Evolutionary conservation across 2,329 filamentous ascomycete species (phyloP), one percentile per base, ranked within the genome.

Genomic region (Aspergillus flavus): DNA sequence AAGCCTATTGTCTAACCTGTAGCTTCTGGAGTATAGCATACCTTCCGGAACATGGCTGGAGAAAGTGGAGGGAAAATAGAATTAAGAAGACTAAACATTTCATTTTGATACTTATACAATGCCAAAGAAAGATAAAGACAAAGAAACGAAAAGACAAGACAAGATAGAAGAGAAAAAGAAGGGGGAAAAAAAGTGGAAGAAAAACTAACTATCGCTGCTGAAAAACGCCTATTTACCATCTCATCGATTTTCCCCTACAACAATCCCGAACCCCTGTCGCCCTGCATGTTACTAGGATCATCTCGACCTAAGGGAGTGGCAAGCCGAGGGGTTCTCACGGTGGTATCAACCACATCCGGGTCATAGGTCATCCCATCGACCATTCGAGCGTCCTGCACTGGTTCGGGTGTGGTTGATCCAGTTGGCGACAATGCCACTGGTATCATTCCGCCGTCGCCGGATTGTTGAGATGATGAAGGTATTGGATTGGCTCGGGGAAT

Each of bases 331-430:
- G 86, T 84, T 26, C 84, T 80, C 57, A 85, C 84, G 1, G 88
- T 89, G 2, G 88, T 91, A 75, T 91, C 89, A 28, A 91, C 82
- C 65, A 89, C 83, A 64, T 87, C 84, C 46, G 82, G 75, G 41
- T 86, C 83, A 70, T 89, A 89, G 3, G 87, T 86, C 46, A 91
- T 83, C 1, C 89, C 89, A 72, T 92, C 88, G 61, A 91, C 80
- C 83, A 89, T 88, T 58, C 86, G 84, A 21, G 88, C 87, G 71
- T 91, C 87, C 32, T 76, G 73, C 3, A 70, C 67, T 77, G 30
- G 83, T 76, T 78, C 78, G 0, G 61, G 83, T 70, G 74, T 78
- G 58, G 66, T 71, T 41, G 78, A 79, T 21, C 77, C 77, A 7
- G 75, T 71, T 6, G 71, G 72, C 1, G 74, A 75, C n/a, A 69